phyloP scores from a whole-genome alignment of 1,284 basidiomycete species.

The Trichosporon coremiiforme region DNA sequence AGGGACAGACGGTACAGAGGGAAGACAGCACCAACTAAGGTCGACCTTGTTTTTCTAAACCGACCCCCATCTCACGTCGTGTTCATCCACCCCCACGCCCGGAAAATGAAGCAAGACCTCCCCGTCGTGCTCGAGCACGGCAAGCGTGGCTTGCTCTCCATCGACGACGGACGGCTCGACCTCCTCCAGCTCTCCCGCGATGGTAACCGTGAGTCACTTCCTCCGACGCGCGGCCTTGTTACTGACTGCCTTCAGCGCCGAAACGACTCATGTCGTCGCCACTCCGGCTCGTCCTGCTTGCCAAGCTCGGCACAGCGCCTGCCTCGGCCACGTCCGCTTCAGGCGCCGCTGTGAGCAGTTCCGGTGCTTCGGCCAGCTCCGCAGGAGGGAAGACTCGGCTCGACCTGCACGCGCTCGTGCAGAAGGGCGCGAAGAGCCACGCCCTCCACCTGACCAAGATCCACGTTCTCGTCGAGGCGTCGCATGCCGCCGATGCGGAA shows the following conservation, averaged over 20 bases:
- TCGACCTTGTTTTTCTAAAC: background rate
- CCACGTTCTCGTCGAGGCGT: conserved; percentile 50
- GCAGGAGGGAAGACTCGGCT: conserved; percentile 32
- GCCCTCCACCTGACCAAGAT: conserved; percentile 44
- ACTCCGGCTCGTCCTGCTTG: conserved; percentile 42
- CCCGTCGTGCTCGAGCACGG: conserved; percentile 51
- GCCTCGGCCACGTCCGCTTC: background rate
- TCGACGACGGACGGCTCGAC: conserved; percentile 48
- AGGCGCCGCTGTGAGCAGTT: background rate
- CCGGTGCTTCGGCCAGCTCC: background rate
- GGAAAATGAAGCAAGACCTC: conserved; percentile 37
- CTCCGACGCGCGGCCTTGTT: background rate
- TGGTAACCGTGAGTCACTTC: conserved; percentile 45
- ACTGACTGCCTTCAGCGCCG: conserved; percentile 38
- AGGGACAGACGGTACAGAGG: no score
- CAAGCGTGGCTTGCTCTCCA: conserved; percentile 47
- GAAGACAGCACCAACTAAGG: no score
- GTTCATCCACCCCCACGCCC: background rate
- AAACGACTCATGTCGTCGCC: conserved; percentile 46
- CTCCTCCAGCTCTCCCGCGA: conserved; percentile 52
- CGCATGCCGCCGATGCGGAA: conserved; percentile 52
- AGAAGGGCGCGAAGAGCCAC: conserved; percentile 32
- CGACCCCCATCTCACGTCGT: background rate
- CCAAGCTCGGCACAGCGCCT: conserved; percentile 29
- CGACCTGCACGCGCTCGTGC: conserved; percentile 43